These are phyloP conservation scores for Hericium rajendrae DNA, from an alignment of 768 basidiomycete genomes.

Conservation along the genomic window DNA sequence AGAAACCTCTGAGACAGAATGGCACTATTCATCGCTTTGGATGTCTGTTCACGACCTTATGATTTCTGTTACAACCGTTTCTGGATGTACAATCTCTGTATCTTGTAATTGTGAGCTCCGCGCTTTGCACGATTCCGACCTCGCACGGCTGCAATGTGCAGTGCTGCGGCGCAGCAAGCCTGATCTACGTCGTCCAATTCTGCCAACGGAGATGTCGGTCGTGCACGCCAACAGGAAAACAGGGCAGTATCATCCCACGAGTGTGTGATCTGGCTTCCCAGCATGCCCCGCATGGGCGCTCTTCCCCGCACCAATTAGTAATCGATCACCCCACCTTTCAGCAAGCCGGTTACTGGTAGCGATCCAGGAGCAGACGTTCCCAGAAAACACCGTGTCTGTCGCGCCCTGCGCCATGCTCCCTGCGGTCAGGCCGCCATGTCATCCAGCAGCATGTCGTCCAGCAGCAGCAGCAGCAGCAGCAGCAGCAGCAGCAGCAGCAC, in stretches of 20 bases:
- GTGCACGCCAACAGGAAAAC: neutral
- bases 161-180: neutral
- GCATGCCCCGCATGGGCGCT: neutral
- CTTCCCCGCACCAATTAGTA: neutral
- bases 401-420: neutral
- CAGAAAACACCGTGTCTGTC: neutral
- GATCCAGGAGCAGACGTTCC: neutral
- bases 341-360: neutral
- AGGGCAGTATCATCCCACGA: neutral
- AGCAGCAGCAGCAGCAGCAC: neutral
- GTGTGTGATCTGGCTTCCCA: neutral
- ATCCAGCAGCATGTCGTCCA: neutral
- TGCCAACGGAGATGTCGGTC: neutral
- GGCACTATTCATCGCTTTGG: neutral
- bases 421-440: neutral
- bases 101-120: too few species aligned
- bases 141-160: neutral
- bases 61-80: neutral
- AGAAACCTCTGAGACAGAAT: slow-evolving; percentile 29
- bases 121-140: neutral
- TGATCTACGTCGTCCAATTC: neutral
- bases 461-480: neutral
- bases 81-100: too few species aligned
- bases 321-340: neutral
- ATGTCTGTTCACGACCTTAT: neutral